Evolutionary conservation across 371 early-diverging fungal genomes (phyloP).

Genomic region (Mucor velutinosus): DNA sequence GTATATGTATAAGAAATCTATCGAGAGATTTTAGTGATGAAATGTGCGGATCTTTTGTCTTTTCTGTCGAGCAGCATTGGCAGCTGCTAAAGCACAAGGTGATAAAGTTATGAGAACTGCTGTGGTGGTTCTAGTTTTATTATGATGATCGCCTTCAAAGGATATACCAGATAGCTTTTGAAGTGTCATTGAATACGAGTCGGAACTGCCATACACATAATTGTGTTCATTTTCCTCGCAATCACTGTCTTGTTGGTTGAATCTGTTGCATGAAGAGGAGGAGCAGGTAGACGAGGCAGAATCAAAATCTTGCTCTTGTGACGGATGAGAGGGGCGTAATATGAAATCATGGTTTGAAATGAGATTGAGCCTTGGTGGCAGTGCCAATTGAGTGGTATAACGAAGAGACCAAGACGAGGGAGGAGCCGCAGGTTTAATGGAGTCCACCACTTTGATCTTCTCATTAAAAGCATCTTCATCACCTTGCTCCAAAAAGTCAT

Average conservation of each 20-base stretch:
- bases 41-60: slow-evolving; percentile 6
- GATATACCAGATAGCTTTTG: slow-evolving; percentile 16
- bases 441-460: neutral
- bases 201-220: neutral
- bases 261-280: slow-evolving; percentile 9
- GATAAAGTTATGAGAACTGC: slow-evolving; percentile 27
- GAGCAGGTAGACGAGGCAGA: neutral
- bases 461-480: slow-evolving; percentile 10
- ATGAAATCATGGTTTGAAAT: neutral
- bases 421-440: neutral
- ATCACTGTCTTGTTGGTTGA: slow-evolving; percentile 7
- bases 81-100: slow-evolving; percentile 24
- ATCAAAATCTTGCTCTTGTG: neutral
- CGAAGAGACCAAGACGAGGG: neutral
- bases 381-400: slow-evolving; percentile 8
- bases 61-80: slow-evolving; percentile 24
- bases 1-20: neutral
- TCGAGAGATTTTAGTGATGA: neutral
- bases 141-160: neutral
- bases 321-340: neutral
- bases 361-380: slow-evolving; percentile 3
- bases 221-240: slow-evolving; percentile 4
- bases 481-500: neutral
- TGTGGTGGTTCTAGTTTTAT: slow-evolving; percentile 6
- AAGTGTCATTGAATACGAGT: slow-evolving; percentile 6